phyloP scores from a whole-genome alignment of 2,329 filamentous ascomycete species.

The Cladosporium phlei region DNA sequence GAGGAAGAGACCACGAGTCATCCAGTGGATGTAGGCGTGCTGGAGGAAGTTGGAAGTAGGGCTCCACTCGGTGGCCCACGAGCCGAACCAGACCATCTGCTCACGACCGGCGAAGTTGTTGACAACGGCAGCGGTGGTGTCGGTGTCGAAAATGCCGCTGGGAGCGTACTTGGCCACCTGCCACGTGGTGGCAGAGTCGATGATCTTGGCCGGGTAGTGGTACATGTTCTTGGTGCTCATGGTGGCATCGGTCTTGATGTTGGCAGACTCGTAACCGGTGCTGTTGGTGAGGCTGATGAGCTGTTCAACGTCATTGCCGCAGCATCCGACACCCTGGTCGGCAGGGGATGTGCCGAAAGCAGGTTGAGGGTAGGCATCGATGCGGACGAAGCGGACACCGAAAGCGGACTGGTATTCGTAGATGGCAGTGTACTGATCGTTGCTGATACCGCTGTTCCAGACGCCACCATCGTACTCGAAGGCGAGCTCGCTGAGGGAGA shows the following conservation, averaged over 20 bases:
- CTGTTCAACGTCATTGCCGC: conserved; percentile 47
- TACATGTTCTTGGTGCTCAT: conserved; percentile 51
- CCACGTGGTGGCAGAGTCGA: conserved; percentile 49
- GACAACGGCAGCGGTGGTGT: conserved; percentile 54
- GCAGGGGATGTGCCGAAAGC: conserved; percentile 43
- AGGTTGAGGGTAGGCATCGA: conserved; percentile 53
- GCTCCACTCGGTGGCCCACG: conserved; percentile 50
- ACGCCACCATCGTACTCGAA: conserved; percentile 47
- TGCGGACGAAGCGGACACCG: conserved; percentile 56
- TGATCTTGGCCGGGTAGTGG: conserved; percentile 56
- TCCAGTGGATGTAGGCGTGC: conserved; percentile 60
- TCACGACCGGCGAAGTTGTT: conserved; percentile 55
- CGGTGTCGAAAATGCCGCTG: conserved; percentile 33
- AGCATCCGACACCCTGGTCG: conserved; percentile 44
- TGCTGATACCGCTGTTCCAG: conserved; percentile 52
- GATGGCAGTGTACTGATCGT: conserved; percentile 52
- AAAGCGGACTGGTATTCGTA: conserved; percentile 56
- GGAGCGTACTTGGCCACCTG: conserved; percentile 51
- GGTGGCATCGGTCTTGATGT: conserved; percentile 47
- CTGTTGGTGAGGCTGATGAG: conserved; percentile 51
- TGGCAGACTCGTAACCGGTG: conserved; percentile 51
- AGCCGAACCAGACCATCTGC: conserved; percentile 60
- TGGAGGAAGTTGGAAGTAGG: conserved; percentile 55
- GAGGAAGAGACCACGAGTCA: conserved; percentile 55
- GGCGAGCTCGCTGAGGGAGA: conserved; percentile 50